Base-by-base conservation (phyloP, 805 yeast species). In the Cyberlindnera euphorbiae region DNA sequence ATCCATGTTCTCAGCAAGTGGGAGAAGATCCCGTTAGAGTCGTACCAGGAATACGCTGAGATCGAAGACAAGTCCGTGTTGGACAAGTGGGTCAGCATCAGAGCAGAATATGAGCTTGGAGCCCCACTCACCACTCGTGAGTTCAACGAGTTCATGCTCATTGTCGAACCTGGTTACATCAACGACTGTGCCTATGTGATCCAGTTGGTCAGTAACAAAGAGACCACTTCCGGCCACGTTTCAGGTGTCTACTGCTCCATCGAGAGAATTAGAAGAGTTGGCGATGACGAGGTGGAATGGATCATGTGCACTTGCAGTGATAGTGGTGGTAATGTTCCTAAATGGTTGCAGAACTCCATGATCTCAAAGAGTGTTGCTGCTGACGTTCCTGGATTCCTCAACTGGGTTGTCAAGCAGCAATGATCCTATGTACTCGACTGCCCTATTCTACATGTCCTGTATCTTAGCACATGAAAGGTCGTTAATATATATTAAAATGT, bases 241-340 rank as follows among this genome's bases (percentile, higher is more conserved):
- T 50, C 35, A 2, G 69, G 65, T 2, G 44, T 46, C n/a, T 66
- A 64, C 41, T 50, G 52, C 16, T 58, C 66, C 14, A 58, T 65
- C 8, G 71, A 65, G 42, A 38, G 55, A 11, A 39, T 64, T 25
- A 39, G 44, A 23, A 34, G 37, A 18, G 38, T 58, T 12, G 37
- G 30, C 8, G 39, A 45, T 19, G 41, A 43, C 7, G 18, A 35
- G 12, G 32, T 54, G 7, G 54, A 48, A 21, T 66, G 71, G 71
- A 42, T 40, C 5, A 66, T 65, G 69, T 53, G 59, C 18, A 63
- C 69, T 2, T 39, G 55, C 7, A 58, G 64, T 36, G 66, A 66
- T 42, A 62, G 66, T 16, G 66, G 67, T 26, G 71, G 71, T 1
- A 52, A 53, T 31, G 59, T 66, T 6, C 70, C 70, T 7, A 54